Evolutionary conservation across 2,329 filamentous ascomycete genomes (phyloP).

Genomic region (Aspergillus sp.): DNA sequence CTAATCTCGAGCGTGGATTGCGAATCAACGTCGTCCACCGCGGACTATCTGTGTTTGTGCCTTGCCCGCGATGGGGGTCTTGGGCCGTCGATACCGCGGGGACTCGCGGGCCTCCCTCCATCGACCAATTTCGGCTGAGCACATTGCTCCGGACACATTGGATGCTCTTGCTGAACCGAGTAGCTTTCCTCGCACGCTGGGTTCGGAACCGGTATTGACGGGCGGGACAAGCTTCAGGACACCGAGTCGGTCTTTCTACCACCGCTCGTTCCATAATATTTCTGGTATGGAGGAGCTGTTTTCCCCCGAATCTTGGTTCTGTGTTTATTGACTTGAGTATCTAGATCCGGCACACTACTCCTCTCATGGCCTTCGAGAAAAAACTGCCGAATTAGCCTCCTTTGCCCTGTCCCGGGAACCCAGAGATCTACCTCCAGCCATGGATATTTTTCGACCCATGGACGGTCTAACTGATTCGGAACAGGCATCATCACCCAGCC

Average conservation of each 20-base stretch:
- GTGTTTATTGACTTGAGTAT: conserved; percentile 27
- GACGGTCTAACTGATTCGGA: conserved; percentile 6
- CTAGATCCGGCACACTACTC: conserved; percentile 75
- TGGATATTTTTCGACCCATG: conserved; percentile 35
- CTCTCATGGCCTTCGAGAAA: conserved; percentile 75
- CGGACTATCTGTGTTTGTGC: conserved; percentile 7
- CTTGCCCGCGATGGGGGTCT: conserved; percentile 31
- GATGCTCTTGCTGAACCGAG: conserved; percentile 34
- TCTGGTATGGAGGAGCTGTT: conserved; percentile 37
- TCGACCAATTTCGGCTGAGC: conserved; percentile 28
- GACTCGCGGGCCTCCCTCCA: conserved; percentile 32
- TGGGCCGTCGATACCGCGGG: conserved; percentile 35
- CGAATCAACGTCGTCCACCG: background rate
- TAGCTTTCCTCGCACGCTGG: conserved; percentile 31
- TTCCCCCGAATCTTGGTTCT: background rate
- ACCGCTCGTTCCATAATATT: conserved; percentile 49
- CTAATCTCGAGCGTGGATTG: conserved; percentile 2
- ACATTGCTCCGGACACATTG: conserved; percentile 26
- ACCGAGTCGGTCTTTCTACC: conserved; percentile 51
- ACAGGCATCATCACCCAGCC: conserved; percentile 29
- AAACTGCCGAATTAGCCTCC: conserved; percentile 83
- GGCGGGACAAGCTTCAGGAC: conserved; percentile 43
- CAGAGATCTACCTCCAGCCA: conserved; percentile 32
- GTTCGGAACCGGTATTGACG: conserved; percentile 35
- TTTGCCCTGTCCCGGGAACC: conserved; percentile 68